Base-by-base conservation (phyloP, 2,329 filamentous ascomycete species). In the Remersonia thermophila region DNA sequence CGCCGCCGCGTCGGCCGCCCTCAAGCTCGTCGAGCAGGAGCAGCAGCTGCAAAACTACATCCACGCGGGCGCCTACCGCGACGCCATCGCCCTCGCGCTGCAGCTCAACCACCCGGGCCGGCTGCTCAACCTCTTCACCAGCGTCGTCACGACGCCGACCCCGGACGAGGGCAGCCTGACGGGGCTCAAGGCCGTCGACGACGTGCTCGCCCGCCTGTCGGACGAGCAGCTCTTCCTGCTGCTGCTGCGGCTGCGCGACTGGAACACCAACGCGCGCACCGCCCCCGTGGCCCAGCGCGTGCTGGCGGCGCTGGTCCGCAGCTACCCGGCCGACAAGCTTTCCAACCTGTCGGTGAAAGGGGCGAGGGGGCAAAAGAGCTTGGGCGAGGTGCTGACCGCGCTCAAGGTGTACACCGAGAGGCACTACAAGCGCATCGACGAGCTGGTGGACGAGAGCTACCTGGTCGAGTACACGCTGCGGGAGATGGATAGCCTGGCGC, bases 261-360 rank as follows among this genome's bases (percentile, higher is more conserved):
- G 91, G 91, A 98, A 98, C 55, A 93, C 91, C 4, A 96, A 96
- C 50, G 86, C 85, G 0, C 73, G 84, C 42, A 93, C 85, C 3
- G 80, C 86, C 1, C 72, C 78, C 4, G 77, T 96, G 1, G 83
- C 91, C 1, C 91, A 98, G 59, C 75, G 80, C 25, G 79, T 98
- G 11, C 62, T 98, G 7, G 81, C 77, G 64, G 75, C 82, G 1
- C 54, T 98, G 7, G 76, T 94, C 35, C 76, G 77, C 46, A 82
- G 77, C 40, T 93, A 94, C 51, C 82, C 86, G 1, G 82, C 83
- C 2, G 74, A 75, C 33, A 75, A 80, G 39, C 74, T 96, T 39
- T 79, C 85, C 2, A 75, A 71, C 41, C 58, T 93, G 38, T 79
- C 76, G 3, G 67, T 74, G 14, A 67, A 67, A 51, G 70, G 69